Conservation (phyloP, 176 grass and related monocot genomes). For the Phoenix roebelenii region DNA sequence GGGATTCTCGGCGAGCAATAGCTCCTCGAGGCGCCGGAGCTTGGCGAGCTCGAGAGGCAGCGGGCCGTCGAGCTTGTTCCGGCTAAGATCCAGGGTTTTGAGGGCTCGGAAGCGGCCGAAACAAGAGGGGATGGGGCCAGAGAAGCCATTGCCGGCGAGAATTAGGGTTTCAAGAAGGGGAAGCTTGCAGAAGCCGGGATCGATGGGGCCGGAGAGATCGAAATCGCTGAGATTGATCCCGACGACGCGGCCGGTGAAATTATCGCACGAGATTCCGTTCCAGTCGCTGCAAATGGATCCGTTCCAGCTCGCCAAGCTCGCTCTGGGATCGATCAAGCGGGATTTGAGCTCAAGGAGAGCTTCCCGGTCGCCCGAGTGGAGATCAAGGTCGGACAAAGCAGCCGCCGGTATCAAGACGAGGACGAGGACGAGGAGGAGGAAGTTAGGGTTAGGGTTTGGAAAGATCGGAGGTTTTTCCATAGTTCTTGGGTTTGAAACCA, state of each 20-base stretch:
- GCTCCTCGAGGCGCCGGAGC: constrained; percentile 12
- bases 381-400: not conserved
- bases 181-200: constrained; percentile 4
- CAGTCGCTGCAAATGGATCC: constrained; percentile 6
- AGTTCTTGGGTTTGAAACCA: no score
- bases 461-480: no score
- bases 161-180: constrained; percentile 9
- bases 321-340: not conserved
- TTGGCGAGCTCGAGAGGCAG: constrained; percentile 1
- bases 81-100: constrained; percentile 9
- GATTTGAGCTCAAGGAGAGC: constrained; percentile 9
- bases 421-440: constrained; percentile 6
- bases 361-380: constrained; percentile 5
- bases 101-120: constrained; percentile 9
- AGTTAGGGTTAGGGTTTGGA: not conserved
- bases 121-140: constrained; percentile 6
- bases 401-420: not conserved
- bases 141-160: constrained; percentile 3
- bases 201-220: not conserved
- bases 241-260: constrained; percentile 18
- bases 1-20: constrained; percentile 12
- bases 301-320: constrained; percentile 1
- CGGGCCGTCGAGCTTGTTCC: constrained; percentile 15
- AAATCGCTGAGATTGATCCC: not conserved
- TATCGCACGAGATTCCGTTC: constrained; percentile 6